Conservation (phyloP, 1,284 basidiomycete genomes). For the Boletus mariae region DNA sequence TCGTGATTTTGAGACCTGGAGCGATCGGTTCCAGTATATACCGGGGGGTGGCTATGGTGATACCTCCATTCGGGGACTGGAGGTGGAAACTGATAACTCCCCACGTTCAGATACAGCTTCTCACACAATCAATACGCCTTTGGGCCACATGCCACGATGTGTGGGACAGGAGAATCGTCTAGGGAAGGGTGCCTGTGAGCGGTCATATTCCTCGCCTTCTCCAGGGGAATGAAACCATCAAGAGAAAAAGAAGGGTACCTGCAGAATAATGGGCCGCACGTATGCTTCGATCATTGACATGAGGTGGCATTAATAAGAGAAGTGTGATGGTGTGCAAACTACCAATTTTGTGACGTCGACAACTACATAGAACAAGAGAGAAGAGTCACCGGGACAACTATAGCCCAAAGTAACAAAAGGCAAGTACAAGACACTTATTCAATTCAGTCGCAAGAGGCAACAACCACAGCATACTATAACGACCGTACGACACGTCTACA, state of each 20-base stretch:
- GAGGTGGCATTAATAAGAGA: constrained; percentile 14
- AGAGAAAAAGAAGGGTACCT: constrained; percentile 6
- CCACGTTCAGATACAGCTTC: constrained; percentile 3
- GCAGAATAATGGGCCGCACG: constrained; percentile 4
- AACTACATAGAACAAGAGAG: background rate
- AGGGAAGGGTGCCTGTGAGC: constrained; percentile 21
- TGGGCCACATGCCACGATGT: constrained; percentile 4
- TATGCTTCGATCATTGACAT: constrained; percentile 13
- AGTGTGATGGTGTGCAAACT: constrained; percentile 7
- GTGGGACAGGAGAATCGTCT: constrained; percentile 20
- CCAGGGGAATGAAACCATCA: constrained; percentile 4
- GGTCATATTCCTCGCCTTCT: constrained; percentile 9
- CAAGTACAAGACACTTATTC: too few relatives aligned
- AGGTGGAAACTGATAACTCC: background rate
- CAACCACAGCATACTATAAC: too few relatives aligned
- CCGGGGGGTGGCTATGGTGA: background rate
- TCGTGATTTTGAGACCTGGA: background rate
- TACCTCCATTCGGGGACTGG: constrained; percentile 1
- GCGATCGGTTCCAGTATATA: background rate
- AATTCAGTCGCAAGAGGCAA: too few relatives aligned
- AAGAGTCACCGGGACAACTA: background rate
- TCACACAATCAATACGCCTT: constrained; percentile 12
- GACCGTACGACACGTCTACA: too few relatives aligned
- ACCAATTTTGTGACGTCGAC: constrained; percentile 3
- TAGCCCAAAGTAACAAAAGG: too few relatives aligned